Percentiles rank a stretch among this genome's conserved stretches.
These are phyloP conservation scores for Termitomyces sp. DNA, from an alignment of 768 basidiomycete genomes.

Conservation along the genomic window DNA sequence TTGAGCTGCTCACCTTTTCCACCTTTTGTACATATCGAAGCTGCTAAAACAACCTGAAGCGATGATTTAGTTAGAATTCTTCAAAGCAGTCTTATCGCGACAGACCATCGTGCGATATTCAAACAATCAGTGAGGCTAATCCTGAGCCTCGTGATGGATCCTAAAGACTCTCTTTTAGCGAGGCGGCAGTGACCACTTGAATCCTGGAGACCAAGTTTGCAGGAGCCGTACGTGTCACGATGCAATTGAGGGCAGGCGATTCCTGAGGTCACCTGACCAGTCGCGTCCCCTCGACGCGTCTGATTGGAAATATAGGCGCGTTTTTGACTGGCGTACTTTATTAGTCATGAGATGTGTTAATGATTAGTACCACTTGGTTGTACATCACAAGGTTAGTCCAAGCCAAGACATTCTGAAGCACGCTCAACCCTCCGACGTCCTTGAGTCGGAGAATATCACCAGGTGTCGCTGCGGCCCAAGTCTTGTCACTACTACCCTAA, in stretches of 20 bases:
- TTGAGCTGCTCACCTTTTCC: slow-evolving; percentile 73
- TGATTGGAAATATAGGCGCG: too few species aligned
- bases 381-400: too few species aligned
- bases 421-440: too few species aligned
- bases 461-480: too few species aligned
- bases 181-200: not conserved
- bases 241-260: slow-evolving; percentile 1
- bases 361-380: too few species aligned
- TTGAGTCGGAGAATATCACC: too few species aligned
- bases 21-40: slow-evolving; percentile 91
- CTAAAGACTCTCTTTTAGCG: not conserved
- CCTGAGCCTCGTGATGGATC: not conserved
- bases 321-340: too few species aligned
- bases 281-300: not conserved
- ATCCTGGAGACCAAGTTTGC: not conserved
- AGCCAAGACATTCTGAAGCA: too few species aligned
- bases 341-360: too few species aligned
- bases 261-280: slow-evolving; percentile 1
- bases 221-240: slow-evolving; percentile 4
- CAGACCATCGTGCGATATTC: slow-evolving; percentile 7
- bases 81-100: not conserved
- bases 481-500: too few species aligned
- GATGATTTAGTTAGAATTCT: not conserved
- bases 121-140: not conserved
- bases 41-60: slow-evolving; percentile 83